A percentile compares a stretch with the other conserved stretches of the same genome.
These are phyloP conservation scores for Aspergillus sp. DNA, from an alignment of 2,329 filamentous ascomycete species.

Conservation along the genomic window DNA sequence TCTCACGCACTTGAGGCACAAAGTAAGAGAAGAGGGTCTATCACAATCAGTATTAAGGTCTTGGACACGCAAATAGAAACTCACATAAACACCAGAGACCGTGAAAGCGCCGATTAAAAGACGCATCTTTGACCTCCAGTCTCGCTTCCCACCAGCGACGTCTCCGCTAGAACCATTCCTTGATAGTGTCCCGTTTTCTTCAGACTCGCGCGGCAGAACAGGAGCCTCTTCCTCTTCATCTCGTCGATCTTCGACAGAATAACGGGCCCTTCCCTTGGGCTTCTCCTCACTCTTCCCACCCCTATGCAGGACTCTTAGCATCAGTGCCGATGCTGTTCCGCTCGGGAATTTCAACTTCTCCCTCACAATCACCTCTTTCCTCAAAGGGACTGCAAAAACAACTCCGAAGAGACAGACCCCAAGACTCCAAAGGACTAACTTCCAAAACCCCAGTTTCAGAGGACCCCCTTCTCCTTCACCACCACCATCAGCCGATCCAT, in stretches of 20 bases:
- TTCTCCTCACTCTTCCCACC: constrained; percentile 38
- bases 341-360: constrained; percentile 92
- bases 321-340: constrained; percentile 86
- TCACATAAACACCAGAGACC: constrained; percentile 49
- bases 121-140: constrained; percentile 57
- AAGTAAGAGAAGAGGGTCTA: constrained; percentile 86
- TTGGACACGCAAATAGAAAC: constrained; percentile 10
- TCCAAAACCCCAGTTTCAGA: constrained; percentile 61
- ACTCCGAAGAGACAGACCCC: constrained; percentile 96
- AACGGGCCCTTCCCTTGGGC: constrained; percentile 16
- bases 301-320: constrained; percentile 85
- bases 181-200: constrained; percentile 43
- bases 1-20: constrained; percentile 68
- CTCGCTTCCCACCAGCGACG: constrained; percentile 33
- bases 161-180: constrained; percentile 30
- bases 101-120: constrained; percentile 53
- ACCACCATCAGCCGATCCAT: constrained; percentile 67
- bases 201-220: constrained; percentile 27
- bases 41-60: constrained; percentile 8
- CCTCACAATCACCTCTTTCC: constrained; percentile 83
- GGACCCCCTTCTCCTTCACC: constrained; percentile 67
- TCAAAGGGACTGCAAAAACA: constrained; percentile 84
- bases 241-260: constrained; percentile 7
- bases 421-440: constrained; percentile 80
- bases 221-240: constrained; percentile 25